Evolutionary conservation across 176 grass and related monocot genomes (phyloP), one percentile per base, ranked within the genome.

Genomic region (Phyllostachys edulis): DNA sequence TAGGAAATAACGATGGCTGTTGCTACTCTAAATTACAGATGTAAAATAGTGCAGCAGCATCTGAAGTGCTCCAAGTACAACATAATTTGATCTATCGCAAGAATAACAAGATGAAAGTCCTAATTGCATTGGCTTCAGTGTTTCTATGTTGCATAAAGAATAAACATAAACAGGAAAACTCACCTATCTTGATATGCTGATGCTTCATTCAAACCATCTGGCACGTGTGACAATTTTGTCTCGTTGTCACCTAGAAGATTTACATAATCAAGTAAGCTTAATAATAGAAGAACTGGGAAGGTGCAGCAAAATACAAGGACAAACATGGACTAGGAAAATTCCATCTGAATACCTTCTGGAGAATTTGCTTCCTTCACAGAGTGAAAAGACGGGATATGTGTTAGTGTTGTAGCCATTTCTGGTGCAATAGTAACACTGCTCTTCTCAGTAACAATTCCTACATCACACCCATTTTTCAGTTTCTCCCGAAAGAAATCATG

Each of bases 161-260:
- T 82, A 67, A 38, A 74, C 67, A 72, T 56, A 78, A 71, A 65
- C 51, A 75, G n/a, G 21, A 85, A 75, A 73, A 49, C 81, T 75
- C 74, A 89, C 87, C 42, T 69, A 50, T 62, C 16, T 69, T 75
- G 23, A 62, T 17, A 14, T 51, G 68, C 21, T 23, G 60, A 32
- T 49, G 50, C 16, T 45, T 49, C 68, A 40, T 34, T 39, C 47
- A 67, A 36, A 56, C 0, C 17, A 83, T 41, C 37, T 52, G 32
- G 27, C 9, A n/a, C 17, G 41, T 39, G 44, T 65, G 55, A 41
- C 0, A 38, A 41, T 42, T 34, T 55, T 64, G 34, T 18, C 8
- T 27, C 20, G 49, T 61, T 37, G 17, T 32, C 24, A 72, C 56
- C 86, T 83, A 71, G 55, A 71, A 72, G 44, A 54, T 78, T 70